A percentile compares a stretch with the other conserved stretches of the same genome.
Conservation (phyloP, 306 rosid species). For the Cajanus cajan region DNA sequence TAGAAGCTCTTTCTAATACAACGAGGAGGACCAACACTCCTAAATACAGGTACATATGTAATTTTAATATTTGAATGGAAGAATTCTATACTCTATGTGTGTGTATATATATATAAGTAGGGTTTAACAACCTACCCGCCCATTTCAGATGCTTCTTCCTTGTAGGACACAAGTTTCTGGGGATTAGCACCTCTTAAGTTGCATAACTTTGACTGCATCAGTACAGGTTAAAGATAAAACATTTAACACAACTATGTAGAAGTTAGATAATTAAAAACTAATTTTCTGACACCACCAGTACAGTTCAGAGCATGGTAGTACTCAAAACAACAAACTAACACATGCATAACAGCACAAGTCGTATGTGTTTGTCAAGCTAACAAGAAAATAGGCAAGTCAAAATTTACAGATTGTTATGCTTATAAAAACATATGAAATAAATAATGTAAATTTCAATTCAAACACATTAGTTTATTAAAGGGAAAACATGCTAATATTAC, state of each 20-base stretch:
- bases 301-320: neutral
- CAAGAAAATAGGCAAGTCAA: neutral
- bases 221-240: neutral
- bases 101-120: neutral
- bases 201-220: slow-evolving; percentile 82
- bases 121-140: slow-evolving; percentile 81
- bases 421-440: neutral
- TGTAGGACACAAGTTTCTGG: slow-evolving; percentile 58
- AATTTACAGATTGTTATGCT: neutral
- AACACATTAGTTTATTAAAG: neutral
- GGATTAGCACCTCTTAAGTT: slow-evolving; percentile 67
- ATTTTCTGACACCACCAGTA: neutral
- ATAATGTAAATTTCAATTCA: neutral
- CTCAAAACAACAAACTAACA: neutral
- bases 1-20: neutral
- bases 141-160: slow-evolving; percentile 94
- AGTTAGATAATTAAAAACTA: neutral
- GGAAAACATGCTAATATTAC: neutral
- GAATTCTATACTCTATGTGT: neutral
- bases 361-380: neutral
- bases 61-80: neutral
- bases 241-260: neutral
- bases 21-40: neutral
- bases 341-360: neutral
- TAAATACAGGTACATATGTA: neutral